Evolutionary conservation across 2,329 filamentous ascomycete genomes (phyloP).

Genomic region (Cordyceps tenuipes): DNA sequence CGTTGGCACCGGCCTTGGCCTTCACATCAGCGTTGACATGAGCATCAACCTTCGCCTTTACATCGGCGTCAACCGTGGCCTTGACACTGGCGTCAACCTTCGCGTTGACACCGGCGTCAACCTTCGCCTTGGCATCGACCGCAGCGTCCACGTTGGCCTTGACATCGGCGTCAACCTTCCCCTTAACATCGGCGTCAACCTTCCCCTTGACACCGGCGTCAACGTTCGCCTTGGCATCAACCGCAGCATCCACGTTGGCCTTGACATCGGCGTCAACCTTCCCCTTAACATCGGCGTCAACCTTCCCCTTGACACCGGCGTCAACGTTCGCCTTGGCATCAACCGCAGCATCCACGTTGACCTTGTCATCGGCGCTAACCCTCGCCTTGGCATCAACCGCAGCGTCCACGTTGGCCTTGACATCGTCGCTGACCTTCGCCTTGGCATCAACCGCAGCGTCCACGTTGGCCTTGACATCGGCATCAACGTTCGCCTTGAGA

Average conservation of each 20-base stretch:
- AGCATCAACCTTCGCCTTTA: neutral
- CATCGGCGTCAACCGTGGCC: constrained; percentile 15
- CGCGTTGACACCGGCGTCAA: neutral
- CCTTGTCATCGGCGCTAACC: neutral
- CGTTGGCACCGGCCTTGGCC: neutral
- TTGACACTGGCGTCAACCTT: constrained; percentile 19
- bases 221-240: neutral
- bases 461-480: neutral
- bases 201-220: neutral
- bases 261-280: neutral
- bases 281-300: too few species aligned
- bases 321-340: neutral
- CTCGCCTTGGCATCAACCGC: neutral
- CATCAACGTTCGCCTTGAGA: too few species aligned
- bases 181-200: neutral
- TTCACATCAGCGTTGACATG: neutral
- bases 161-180: neutral
- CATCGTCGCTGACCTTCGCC: neutral
- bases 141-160: neutral
- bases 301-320: neutral
- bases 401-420: too few species aligned
- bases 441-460: neutral
- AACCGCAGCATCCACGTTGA: too few species aligned
- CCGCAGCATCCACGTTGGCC: neutral
- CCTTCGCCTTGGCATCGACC: neutral